Conservation (phyloP, 208 protist species). For the Herpetomonas tarakana region DNA sequence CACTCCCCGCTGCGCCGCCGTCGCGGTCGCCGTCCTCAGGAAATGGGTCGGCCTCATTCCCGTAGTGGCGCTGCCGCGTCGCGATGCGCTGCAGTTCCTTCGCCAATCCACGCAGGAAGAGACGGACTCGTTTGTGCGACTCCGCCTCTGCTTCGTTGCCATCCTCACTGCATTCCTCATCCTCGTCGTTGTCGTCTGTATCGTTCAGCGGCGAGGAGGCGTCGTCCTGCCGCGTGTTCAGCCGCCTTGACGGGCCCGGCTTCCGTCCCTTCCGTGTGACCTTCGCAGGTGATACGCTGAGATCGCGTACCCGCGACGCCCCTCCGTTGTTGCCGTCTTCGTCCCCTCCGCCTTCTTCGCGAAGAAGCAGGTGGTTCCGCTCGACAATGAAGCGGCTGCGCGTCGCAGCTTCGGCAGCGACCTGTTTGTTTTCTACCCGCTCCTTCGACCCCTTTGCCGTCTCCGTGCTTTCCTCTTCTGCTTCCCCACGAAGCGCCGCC, state of each 20-base stretch:
- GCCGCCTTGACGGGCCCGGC: neutral
- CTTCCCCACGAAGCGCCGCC: neutral
- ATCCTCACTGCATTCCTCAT: neutral
- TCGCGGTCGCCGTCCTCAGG: neutral
- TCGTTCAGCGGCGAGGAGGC: conserved; percentile 1
- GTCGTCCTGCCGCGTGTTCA: neutral
- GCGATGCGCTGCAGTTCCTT: neutral
- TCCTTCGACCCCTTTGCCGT: neutral
- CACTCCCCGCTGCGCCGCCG: neutral
- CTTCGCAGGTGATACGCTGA: neutral
- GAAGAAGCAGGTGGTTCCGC: neutral
- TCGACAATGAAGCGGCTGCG: neutral
- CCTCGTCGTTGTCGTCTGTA: conserved; percentile 19
- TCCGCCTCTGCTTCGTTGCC: neutral
- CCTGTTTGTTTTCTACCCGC: too few relatives aligned
- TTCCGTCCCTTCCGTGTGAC: neutral
- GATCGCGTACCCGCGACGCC: neutral
- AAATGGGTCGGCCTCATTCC: neutral
- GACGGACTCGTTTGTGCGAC: neutral
- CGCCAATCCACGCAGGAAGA: neutral
- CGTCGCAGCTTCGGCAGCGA: neutral
- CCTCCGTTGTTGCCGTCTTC: neutral
- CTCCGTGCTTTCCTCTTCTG: neutral
- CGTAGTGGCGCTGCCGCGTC: neutral
- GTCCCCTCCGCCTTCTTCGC: too few relatives aligned